These are phyloP conservation scores for Candida orba DNA, from an alignment of 805 yeast species.

Conservation along the genomic window DNA sequence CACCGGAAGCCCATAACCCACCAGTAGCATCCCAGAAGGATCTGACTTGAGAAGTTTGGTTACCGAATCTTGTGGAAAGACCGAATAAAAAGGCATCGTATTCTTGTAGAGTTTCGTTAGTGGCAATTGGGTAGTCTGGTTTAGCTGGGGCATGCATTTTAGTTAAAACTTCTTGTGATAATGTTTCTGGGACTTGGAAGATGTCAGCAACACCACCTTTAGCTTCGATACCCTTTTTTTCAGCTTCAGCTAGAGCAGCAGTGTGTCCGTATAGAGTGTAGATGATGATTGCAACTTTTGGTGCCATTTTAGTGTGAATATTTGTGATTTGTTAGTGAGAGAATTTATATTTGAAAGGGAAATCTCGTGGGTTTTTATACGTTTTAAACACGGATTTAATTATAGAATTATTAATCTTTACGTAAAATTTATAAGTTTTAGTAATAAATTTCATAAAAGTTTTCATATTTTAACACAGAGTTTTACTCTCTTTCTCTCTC, in stretches of 20 bases:
- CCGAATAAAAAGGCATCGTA: constrained; percentile 85
- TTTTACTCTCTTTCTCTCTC: no score
- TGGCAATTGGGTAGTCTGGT: constrained; percentile 48
- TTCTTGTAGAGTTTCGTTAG: constrained; percentile 44
- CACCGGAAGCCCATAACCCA: constrained; percentile 65
- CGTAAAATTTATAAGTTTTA: not conserved
- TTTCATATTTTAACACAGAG: no score
- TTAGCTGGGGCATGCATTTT: constrained; percentile 60
- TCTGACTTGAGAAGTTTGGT: constrained; percentile 66
- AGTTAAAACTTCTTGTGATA: constrained; percentile 50
- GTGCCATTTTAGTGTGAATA: no score
- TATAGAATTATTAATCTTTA: not conserved
- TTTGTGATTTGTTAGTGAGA: no score
- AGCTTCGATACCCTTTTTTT: constrained; percentile 58
- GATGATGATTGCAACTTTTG: constrained; percentile 45
- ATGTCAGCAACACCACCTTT: constrained; percentile 66
- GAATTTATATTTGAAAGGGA: no score
- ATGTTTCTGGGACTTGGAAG: constrained; percentile 75
- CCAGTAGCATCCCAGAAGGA: constrained; percentile 75
- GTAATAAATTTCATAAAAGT: no score
- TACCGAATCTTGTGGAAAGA: constrained; percentile 81
- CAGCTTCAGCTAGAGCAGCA: constrained; percentile 57
- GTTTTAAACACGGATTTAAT: no score
- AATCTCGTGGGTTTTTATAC: no score
- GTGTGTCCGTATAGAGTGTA: constrained; percentile 81